Percentiles rank a stretch among this genome's conserved stretches.
Evolutionary conservation across 331 rosid genomes (phyloP).

Genomic region (Stylosanthes scabra): DNA sequence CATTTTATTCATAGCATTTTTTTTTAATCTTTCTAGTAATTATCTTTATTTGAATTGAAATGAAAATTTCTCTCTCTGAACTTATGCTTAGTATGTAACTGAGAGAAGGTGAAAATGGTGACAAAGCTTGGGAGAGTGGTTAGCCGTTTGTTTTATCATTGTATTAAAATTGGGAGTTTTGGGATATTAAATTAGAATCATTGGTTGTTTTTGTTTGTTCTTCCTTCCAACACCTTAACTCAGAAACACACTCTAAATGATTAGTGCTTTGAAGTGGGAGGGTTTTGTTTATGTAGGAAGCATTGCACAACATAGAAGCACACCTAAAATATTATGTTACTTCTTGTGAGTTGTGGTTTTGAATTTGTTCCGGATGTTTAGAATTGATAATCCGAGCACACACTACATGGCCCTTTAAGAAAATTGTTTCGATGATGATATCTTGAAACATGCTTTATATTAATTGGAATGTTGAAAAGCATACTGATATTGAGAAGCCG

Average conservation of each 20-base stretch:
- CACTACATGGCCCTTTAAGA: neutral
- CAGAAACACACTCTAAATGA: neutral
- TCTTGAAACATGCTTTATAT: neutral
- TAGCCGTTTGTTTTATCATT: neutral
- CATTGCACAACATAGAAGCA: neutral
- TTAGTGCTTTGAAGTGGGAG: neutral
- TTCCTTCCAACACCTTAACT: neutral
- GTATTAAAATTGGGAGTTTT: conserved; percentile 9
- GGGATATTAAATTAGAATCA: neutral
- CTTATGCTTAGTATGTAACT: neutral
- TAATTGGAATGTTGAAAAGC: conserved; percentile 26
- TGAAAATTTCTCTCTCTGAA: neutral
- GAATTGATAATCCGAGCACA: conserved; percentile 2
- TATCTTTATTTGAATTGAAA: neutral
- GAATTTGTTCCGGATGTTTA: neutral
- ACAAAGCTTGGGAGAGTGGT: neutral
- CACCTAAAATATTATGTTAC: conserved; percentile 12
- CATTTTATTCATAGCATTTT: neutral
- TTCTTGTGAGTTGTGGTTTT: conserved; percentile 2
- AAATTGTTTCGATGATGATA: neutral
- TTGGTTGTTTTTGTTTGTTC: conserved; percentile 16
- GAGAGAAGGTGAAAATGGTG: too few species aligned
- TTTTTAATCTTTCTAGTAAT: neutral
- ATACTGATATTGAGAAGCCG: conserved; percentile 18
- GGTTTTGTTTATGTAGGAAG: conserved; percentile 14